phyloP scores from a whole-genome alignment of 306 rosid genomes.

The Casuarina glauca region DNA sequence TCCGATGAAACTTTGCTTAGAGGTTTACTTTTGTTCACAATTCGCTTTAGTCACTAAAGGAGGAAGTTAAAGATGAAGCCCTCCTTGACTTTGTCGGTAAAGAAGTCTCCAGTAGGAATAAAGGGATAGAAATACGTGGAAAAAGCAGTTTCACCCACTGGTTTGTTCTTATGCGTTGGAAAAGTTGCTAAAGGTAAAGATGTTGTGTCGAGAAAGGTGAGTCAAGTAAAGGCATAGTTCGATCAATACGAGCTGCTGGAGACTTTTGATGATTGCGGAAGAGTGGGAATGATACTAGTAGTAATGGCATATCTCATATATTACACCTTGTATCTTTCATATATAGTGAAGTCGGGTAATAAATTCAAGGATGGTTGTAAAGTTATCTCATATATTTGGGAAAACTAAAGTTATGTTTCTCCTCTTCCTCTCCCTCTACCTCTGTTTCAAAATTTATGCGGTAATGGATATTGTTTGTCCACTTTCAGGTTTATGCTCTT shows the following conservation, averaged over 20 bases:
- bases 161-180: not conserved
- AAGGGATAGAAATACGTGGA: not conserved
- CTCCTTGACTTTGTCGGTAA: not conserved
- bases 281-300: not conserved
- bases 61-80: not conserved
- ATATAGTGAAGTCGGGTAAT: not conserved
- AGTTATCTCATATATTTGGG: too few species aligned
- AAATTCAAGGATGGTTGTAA: constrained; percentile 1
- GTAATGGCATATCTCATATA: not conserved
- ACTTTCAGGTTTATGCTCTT: constrained; percentile 68
- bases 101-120: not conserved
- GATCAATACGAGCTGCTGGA: not conserved
- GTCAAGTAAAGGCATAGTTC: not conserved
- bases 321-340: not conserved
- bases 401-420: not conserved
- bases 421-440: constrained; percentile 4
- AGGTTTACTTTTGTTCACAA: not conserved
- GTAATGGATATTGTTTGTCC: constrained; percentile 6
- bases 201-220: not conserved
- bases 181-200: not conserved
- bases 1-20: not conserved
- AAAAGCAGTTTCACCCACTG: not conserved
- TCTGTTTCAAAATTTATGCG: not conserved
- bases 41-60: not conserved
- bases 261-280: not conserved